Evolutionary conservation across 1,284 basidiomycete species (phyloP), one percentile per base, ranked within the genome.

Genomic region (Fomitiporia mediterranea): DNA sequence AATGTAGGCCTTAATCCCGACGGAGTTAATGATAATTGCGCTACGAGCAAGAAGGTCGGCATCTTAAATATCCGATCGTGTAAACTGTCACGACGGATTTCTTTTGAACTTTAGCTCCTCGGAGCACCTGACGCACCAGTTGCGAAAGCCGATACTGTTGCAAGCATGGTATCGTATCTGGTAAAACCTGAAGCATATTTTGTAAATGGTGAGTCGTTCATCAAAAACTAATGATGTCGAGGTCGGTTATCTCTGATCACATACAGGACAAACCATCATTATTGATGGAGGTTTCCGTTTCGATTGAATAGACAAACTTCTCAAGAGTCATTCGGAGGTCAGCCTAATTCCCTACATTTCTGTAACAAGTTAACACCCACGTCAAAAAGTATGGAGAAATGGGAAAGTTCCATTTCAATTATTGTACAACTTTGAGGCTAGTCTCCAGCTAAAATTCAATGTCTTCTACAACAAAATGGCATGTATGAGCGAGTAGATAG

Each of bases 181-280:
- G 43, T 13, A 5, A 56, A 56, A 39, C 48, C 55, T 8, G 55
- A 56, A 17, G 43, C 55, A 19, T 42, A 51, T 32, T 56, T 56
- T 25, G 51, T 56, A 15, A 56, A 46, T 15, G 55, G 55, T 51
- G 30, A 46, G 42, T n/a, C 17, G 11, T 23, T 9, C 9, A 25
- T 11, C n/a, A 28, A 8, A 23, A 19, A 2, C 32, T 30, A n/a
- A n/a, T n/a, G n/a, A 2, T 21, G 25, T 35, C 6, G 13, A 15
- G 9, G 13, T 42, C 23, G n/a, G 6, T 23, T 17, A 40, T 13
- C n/a, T 19, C 9, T 15, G 6, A 38, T 23, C 9, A 19, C 25
- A 19, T 30, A 35, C 39, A 56, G 55, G 55, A 15, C 55, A 56
- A 30, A 46, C 27, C 23, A 51, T 56, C 40, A 42, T 32, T 42